These are phyloP conservation scores for Melocanna baccifera DNA, from an alignment of 176 grass and related monocot species.

Conservation along the genomic window DNA sequence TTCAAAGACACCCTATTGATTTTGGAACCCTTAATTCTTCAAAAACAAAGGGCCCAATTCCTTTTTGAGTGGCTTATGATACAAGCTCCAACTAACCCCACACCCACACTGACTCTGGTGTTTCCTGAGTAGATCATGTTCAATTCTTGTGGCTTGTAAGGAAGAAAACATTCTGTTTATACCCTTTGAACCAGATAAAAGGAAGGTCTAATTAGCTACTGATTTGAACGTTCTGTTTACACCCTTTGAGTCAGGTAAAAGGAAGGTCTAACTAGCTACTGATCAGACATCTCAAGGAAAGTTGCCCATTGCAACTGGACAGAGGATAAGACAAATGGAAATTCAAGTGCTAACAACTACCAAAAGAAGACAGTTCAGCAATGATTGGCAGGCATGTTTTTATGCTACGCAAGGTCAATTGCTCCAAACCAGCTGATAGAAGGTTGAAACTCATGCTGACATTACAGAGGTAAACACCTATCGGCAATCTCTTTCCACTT, in stretches of 20 bases:
- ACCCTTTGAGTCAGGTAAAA: neutral
- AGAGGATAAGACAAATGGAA: neutral
- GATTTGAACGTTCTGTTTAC: slow-evolving; percentile 7
- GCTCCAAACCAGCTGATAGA: neutral
- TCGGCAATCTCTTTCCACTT: too few species aligned
- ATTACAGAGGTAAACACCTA: neutral
- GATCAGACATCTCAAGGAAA: slow-evolving; percentile 8
- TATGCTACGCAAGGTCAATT: neutral
- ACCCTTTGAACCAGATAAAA: neutral
- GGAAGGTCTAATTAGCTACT: slow-evolving; percentile 7
- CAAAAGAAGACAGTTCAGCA: neutral
- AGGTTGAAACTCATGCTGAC: neutral
- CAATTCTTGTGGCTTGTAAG: neutral
- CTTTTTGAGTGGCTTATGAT: neutral
- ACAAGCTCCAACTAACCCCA: neutral
- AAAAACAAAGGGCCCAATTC: neutral
- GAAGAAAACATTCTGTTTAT: slow-evolving; percentile 1
- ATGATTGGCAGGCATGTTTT: neutral
- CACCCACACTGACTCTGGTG: neutral
- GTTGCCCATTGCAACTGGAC: neutral
- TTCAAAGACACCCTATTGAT: neutral
- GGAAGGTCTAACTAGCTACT: slow-evolving; percentile 5
- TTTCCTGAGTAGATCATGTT: neutral
- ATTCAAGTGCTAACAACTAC: slow-evolving; percentile 1
- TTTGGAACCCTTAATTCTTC: neutral